A percentile compares a stretch with the other conserved stretches of the same genome.
Evolutionary conservation across 139 green algal genomes (phyloP).

Genomic region (Klebsormidium nitens): DNA sequence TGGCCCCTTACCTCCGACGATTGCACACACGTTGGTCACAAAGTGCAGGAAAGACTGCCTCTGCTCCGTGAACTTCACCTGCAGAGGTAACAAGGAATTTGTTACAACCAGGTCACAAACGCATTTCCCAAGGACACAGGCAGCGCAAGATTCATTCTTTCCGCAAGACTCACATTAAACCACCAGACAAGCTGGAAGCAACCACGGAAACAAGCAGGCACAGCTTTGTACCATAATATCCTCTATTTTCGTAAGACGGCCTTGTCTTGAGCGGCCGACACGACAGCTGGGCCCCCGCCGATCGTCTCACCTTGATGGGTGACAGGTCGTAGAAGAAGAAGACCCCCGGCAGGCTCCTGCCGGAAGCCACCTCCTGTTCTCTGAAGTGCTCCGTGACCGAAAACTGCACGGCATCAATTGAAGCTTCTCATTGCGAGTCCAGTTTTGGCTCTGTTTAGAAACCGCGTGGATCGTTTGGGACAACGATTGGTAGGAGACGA

Average conservation of each 20-base stretch:
- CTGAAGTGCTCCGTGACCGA: constrained; percentile 94
- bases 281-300: no score
- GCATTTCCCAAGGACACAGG: neutral
- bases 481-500: no score
- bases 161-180: no score
- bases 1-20: constrained; percentile 71
- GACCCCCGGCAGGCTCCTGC: constrained; percentile 68
- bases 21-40: constrained; percentile 88
- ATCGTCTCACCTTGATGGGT: constrained; percentile 72
- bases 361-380: neutral
- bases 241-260: no score
- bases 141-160: neutral
- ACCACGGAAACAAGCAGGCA: no score
- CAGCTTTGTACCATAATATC: no score
- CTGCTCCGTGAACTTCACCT: constrained; percentile 68
- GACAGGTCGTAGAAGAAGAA: constrained; percentile 99
- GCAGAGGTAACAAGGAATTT: constrained; percentile 12
- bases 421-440: no score
- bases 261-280: no score
- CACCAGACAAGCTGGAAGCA: no score
- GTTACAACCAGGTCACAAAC: neutral
- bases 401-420: constrained; percentile 48
- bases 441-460: no score
- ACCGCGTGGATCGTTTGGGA: no score
- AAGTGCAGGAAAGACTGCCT: constrained; percentile 81